Conservation (phyloP, 1,284 basidiomycete species). For the Phellinidium pouzarii region DNA sequence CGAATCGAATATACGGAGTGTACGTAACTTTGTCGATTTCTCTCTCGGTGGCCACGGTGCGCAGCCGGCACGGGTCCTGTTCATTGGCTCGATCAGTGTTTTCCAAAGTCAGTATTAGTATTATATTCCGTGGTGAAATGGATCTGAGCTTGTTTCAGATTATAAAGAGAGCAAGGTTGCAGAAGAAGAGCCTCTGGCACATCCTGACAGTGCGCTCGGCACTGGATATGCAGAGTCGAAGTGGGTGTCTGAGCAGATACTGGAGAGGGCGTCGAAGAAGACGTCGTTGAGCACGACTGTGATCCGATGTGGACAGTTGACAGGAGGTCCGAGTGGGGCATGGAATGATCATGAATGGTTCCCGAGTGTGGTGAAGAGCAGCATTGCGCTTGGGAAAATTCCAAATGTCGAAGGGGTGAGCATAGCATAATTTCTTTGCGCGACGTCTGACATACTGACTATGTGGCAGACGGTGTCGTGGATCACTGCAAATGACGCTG, state of each 20-base stretch:
- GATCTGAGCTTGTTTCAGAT: not conserved
- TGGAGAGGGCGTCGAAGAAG: slow-evolving; percentile 20
- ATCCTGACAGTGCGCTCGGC: slow-evolving; percentile 9
- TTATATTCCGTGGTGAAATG: not conserved
- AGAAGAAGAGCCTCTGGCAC: slow-evolving; percentile 16
- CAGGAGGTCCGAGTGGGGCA: slow-evolving; percentile 15
- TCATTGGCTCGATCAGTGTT: slow-evolving; percentile 26
- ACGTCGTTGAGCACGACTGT: slow-evolving; percentile 21
- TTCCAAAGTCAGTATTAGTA: not conserved
- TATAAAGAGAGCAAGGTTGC: slow-evolving; percentile 6
- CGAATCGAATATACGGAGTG: slow-evolving; percentile 27
- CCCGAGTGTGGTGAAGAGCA: slow-evolving; percentile 15
- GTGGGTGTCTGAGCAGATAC: slow-evolving; percentile 38
- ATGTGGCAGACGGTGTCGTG: slow-evolving; percentile 19
- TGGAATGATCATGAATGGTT: slow-evolving; percentile 20
- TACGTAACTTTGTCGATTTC: slow-evolving; percentile 29
- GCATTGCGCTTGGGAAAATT: slow-evolving; percentile 7
- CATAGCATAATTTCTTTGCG: not conserved
- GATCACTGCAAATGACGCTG: slow-evolving; percentile 24
- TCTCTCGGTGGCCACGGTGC: slow-evolving; percentile 25
- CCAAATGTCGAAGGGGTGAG: slow-evolving; percentile 15
- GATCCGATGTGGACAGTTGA: slow-evolving; percentile 17
- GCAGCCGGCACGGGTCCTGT: slow-evolving; percentile 25
- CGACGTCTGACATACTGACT: not conserved
- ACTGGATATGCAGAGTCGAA: slow-evolving; percentile 57